Evolutionary conservation across 805 yeast species (phyloP).

Genomic region (Scheffersomyces ergatensis): DNA sequence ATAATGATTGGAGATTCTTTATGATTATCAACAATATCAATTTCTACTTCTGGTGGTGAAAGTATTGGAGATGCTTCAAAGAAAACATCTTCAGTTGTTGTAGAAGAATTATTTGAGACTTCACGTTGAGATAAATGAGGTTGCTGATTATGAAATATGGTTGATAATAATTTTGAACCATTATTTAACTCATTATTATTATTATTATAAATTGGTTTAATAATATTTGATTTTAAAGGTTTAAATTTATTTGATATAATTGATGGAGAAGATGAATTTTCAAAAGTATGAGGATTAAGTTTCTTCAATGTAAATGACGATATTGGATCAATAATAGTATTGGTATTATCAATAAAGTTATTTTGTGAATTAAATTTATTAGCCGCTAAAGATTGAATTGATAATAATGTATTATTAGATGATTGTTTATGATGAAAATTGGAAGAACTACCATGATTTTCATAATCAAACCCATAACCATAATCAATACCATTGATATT

Average conservation of each 20-base stretch:
- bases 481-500: not conserved
- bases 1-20: not conserved
- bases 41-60: not conserved
- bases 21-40: not conserved
- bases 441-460: not conserved
- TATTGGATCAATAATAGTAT: not conserved
- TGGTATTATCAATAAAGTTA: no score
- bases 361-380: no score
- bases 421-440: no score
- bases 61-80: conserved; percentile 6
- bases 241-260: not conserved
- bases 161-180: no score
- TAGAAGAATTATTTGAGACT: not conserved
- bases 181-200: no score
- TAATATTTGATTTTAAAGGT: no score
- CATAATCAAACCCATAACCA: not conserved
- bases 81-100: conserved; percentile 4
- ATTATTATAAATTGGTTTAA: no score
- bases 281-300: not conserved
- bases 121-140: not conserved
- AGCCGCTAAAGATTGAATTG: not conserved
- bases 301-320: not conserved
- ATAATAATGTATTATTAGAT: not conserved
- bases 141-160: no score
- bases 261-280: not conserved